Evolutionary conservation across 225 moss, liverwort and hornwort genomes (phyloP), one percentile per base, ranked within the genome.

Genomic region (Takakia lepidozioides): DNA sequence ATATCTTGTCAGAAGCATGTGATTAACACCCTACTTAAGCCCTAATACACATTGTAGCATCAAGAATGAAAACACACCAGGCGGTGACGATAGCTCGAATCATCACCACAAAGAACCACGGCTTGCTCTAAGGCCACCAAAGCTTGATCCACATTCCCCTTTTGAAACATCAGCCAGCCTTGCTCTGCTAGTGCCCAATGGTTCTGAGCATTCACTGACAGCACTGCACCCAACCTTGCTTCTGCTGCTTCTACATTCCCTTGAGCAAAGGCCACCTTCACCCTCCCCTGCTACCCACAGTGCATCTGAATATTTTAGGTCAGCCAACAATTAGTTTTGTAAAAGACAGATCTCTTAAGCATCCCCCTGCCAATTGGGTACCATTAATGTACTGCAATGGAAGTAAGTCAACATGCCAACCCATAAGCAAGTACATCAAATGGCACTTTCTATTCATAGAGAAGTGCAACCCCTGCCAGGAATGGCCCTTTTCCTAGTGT

Each of bases 151-250:
- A 81, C 48, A 38, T 56, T 39, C 40, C 87, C 81, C 34, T 72
- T 74, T 56, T 81, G 80, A 38, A 80, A 91, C 40, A 71, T 64
- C 59, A 87, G 58, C 91, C 91, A 85, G 43, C 98, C 91, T 68
- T 65, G 73, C 64, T 98, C 91, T 51, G 98, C 73, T 59, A 91
- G 58, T 55, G 98, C 98, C 91, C 87, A 91, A 65, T 98, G 98
- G 59, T 60, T 91, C 24, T 54, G 54, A 36, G 68, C 55, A 64
- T 87, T 75, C 54, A 76, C 58, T 18, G 63, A 76, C 38, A 91
- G 57, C 54, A 91, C 64, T 51, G 60, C 48, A 63, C 51, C 63
- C 61, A 98, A 66, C 60, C 80, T 83, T 65, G 60, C 61, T 74
- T 66, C 68, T 35, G 76, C 73, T 32, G 32, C 73, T 50, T 60